A percentile compares a stretch with the other conserved stretches of the same genome.
Conservation (phyloP, 2,329 filamentous ascomycete species). For the Neonectria punicea region DNA sequence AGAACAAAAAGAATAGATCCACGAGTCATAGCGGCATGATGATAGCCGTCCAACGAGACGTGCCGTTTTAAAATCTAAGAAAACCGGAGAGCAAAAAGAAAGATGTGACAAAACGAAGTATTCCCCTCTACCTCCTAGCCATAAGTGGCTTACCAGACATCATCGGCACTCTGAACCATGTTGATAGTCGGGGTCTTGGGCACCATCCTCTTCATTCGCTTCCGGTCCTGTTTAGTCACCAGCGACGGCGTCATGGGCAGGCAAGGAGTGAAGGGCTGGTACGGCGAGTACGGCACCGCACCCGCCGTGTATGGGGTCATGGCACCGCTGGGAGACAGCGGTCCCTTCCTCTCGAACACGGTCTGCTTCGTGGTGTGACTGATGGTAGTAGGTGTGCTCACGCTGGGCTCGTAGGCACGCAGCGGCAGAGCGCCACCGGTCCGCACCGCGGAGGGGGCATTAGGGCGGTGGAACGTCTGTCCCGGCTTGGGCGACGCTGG, state of each 20-base stretch:
- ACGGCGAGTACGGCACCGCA: slow-evolving; percentile 78
- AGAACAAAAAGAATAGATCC: slow-evolving; percentile 8
- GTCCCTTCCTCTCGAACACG: slow-evolving; percentile 67
- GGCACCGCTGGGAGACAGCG: slow-evolving; percentile 65
- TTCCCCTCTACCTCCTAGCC: slow-evolving; percentile 10
- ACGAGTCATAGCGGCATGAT: slow-evolving; percentile 41
- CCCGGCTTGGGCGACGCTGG: slow-evolving; percentile 63
- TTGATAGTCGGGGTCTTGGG: slow-evolving; percentile 71
- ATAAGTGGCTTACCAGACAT: slow-evolving; percentile 67
- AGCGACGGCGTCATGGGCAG: slow-evolving; percentile 82
- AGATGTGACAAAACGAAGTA: slow-evolving; percentile 22
- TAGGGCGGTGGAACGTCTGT: slow-evolving; percentile 60
- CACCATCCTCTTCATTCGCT: slow-evolving; percentile 72
- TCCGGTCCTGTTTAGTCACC: slow-evolving; percentile 76
- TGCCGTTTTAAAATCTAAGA: slow-evolving; percentile 41
- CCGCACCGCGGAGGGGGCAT: slow-evolving; percentile 65
- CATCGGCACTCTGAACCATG: slow-evolving; percentile 70
- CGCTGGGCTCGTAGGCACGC: slow-evolving; percentile 69
- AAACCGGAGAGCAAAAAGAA: slow-evolving; percentile 23
- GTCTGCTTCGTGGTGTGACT: slow-evolving; percentile 69
- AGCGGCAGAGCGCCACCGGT: slow-evolving; percentile 68
- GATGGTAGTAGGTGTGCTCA: slow-evolving; percentile 61
- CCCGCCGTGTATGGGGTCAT: slow-evolving; percentile 71
- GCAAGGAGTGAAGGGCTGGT: slow-evolving; percentile 81
- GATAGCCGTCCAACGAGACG: slow-evolving; percentile 21